These are phyloP conservation scores for Polyrhizophydium stewartii DNA, from an alignment of 371 early-diverging fungal species.

Conservation along the genomic window DNA sequence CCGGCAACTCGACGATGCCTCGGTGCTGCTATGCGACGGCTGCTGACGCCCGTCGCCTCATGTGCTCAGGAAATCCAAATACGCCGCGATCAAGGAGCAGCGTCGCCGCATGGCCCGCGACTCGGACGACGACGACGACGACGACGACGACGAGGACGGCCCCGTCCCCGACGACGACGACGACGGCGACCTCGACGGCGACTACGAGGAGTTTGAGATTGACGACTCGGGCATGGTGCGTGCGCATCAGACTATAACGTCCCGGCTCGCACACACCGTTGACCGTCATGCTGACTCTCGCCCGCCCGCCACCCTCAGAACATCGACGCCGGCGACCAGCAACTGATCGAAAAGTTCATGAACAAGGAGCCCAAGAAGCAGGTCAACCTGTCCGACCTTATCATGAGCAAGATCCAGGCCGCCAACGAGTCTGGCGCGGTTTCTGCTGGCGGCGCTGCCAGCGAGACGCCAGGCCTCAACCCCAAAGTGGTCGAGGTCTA, in stretches of 20 bases:
- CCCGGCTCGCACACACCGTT: background rate
- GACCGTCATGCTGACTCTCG: background rate
- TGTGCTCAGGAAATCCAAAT: background rate
- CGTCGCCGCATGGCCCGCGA: slow-evolving; percentile 32
- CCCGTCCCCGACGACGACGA: slow-evolving; percentile 10
- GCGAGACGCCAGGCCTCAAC: slow-evolving; percentile 48
- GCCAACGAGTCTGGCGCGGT: slow-evolving; percentile 9
- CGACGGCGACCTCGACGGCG: slow-evolving; percentile 43
- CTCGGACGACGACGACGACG: background rate
- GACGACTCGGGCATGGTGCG: slow-evolving; percentile 5
- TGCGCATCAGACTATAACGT: background rate
- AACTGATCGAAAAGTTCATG: slow-evolving; percentile 80
- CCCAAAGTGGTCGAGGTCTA: slow-evolving; percentile 94
- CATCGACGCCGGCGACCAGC: slow-evolving; percentile 38
- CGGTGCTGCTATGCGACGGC: too few species aligned
- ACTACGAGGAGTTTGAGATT: slow-evolving; percentile 46
- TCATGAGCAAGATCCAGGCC: slow-evolving; percentile 87
- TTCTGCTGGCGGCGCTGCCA: background rate
- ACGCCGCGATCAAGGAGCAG: background rate
- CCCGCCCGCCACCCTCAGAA: slow-evolving; percentile 3
- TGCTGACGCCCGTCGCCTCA: too few species aligned
- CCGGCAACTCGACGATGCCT: too few species aligned
- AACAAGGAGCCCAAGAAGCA: slow-evolving; percentile 75
- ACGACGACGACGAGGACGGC: slow-evolving; percentile 6
- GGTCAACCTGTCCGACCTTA: slow-evolving; percentile 86